Base-by-base conservation (phyloP, 2,329 filamentous ascomycete genomes). In the Helotiales sp. region DNA sequence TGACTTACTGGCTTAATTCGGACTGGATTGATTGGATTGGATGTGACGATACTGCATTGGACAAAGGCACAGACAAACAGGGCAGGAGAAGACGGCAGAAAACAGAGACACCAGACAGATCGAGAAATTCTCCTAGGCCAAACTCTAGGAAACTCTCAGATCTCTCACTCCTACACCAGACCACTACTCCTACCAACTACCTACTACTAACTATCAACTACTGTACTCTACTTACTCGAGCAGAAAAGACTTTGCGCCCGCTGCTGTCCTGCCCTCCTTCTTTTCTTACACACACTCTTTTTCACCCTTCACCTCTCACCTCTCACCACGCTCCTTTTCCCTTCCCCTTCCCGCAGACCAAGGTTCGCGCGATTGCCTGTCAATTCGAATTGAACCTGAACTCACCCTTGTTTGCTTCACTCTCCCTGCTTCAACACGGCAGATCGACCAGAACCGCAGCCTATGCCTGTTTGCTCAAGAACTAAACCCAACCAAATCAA, bases 311-410 rank as follows among this genome's bases (percentile, higher is more conserved):
- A n/a, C 17, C 2, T 22, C 20, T 26, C 22, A 17, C 22, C 22
- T 50, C 45, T 47, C 45, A 50, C 47, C 30, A 57, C 54, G 13
- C 54, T 57, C 54, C 28, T 55, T 57, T 55, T 17, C n/a, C n/a
- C n/a, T n/a, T n/a, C n/a, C n/a, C n/a, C n/a, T n/a, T 15, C 10
- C 32, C 17, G 32, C 20, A 57, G 20, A 37, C 10, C 32, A 13
- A 24, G 20, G 17, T n/a, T 24, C 54, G 30, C 54, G 26, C 24
- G 15, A 30, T 15, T 52, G 26, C 24, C 15, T 28, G 13, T 28
- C 22, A 17, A 52, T 24, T 52, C 24, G 15, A 52, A 30, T 6
- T 28, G 24, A 17, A 52, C 26, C 30, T 13, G 15, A 52, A 30
- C 13, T 52, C 24, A 30, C 13, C 30, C 24, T 26, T 50, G 24